Evolutionary conservation across 2,329 filamentous ascomycete species (phyloP).

Genomic region (Teratosphaeria epicoccoides): DNA sequence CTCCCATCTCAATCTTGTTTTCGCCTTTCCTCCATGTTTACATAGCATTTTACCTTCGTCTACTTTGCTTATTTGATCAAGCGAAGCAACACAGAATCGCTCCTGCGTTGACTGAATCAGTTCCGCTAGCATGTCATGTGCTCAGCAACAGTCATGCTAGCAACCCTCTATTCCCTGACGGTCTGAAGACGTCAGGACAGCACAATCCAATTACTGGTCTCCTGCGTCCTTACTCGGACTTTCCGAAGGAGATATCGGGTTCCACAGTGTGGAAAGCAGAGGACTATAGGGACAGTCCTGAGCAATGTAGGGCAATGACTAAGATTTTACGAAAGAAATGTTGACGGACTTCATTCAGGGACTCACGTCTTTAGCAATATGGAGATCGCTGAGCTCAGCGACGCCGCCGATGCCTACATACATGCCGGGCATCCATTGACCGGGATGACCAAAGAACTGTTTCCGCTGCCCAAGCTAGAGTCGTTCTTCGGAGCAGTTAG

Average conservation of each 20-base stretch:
- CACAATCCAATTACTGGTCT: conserved; percentile 56
- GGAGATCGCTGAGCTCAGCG: conserved; percentile 57
- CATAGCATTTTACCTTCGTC: neutral
- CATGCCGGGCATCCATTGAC: conserved; percentile 55
- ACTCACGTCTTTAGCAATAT: conserved; percentile 56
- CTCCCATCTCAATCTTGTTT: neutral
- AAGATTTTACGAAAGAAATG: no score
- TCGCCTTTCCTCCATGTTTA: neutral
- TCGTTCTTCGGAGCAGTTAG: conserved; percentile 46
- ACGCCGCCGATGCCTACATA: conserved; percentile 59
- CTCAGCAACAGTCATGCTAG: neutral
- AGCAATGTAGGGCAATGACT: conserved; percentile 44
- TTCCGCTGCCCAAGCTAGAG: conserved; percentile 49
- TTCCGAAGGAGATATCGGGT: conserved; percentile 60
- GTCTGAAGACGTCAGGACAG: conserved; percentile 60
- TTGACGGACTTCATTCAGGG: conserved; percentile 21
- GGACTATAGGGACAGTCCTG: conserved; percentile 52
- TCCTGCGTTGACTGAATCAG: conserved; percentile 1
- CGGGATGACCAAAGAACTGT: conserved; percentile 56
- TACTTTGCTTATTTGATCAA: neutral
- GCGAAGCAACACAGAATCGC: neutral
- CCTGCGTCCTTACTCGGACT: conserved; percentile 56
- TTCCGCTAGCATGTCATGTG: neutral
- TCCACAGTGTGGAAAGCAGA: conserved; percentile 61
- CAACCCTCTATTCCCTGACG: conserved; percentile 49